Base-by-base conservation (phyloP, 75 land plant genomes). In the Pinus taeda region DNA sequence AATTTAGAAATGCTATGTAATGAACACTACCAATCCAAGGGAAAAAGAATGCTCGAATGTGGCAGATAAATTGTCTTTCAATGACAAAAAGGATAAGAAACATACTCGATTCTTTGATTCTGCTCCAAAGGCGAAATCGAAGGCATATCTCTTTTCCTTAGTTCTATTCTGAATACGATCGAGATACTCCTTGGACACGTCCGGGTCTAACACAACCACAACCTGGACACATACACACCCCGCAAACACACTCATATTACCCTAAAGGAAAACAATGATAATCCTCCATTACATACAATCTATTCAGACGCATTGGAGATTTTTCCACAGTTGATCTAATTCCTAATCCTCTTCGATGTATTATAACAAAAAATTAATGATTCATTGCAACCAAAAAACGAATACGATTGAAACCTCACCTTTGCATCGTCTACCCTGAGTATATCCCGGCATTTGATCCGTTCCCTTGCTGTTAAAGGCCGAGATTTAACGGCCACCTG, bases 401-500 rank as follows among this genome's bases (percentile, higher is more conserved):
- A 49, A 49, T 49, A 49, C 55, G 11, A 49, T 49, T 49, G 55
- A 66, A 13, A 9, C 70, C 75, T 24, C 3, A 94, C 97, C 97
- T 94, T 90, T 37, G 84, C 83, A 80, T 93, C 87, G 1, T 58
- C 81, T 8, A 95, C 90, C 42, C 89, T 83, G 76, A 95, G 86
- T 76, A 95, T 91, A 71, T 87, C 81, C 8, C 92, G 83, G 61
- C 86, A 71, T 21, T 77, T 81, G 22, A 78, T 72, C 65, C 76
- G 76, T 75, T 90, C 93, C 29, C 42, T 65, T n/a, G 75, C 78
- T 58, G 86, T 86, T 15, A 95, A 63, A 49, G 96, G 93, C 69
- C 98, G 83, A 81, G 96, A 95, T 91, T 88, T 93, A 9, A 95
- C 92, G 26, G 96, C 98, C 73, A 95, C 98, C 98, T 95, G 79